A percentile compares a stretch with the other conserved stretches of the same genome.
These are phyloP conservation scores for Cutaneotrichosporon cavernicola DNA, from an alignment of 1,284 basidiomycete genomes.

Conservation along the genomic window DNA sequence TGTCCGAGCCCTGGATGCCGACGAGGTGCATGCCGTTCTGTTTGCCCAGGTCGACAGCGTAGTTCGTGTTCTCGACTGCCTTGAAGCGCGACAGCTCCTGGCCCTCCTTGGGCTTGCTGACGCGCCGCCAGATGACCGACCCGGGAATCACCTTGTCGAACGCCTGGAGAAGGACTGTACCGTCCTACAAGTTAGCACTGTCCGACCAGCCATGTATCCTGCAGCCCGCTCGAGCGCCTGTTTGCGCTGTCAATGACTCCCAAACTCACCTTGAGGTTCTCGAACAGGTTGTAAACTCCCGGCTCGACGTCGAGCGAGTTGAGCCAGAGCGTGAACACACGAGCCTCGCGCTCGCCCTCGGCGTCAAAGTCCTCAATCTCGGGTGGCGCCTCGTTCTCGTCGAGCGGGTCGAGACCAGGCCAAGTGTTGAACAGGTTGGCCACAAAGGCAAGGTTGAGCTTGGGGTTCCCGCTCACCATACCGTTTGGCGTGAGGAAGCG, in stretches of 20 bases:
- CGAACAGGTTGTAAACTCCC: conserved; percentile 92
- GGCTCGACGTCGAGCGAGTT: conserved; percentile 96
- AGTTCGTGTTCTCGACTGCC: conserved; percentile 97
- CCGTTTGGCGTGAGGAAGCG: conserved; percentile 93
- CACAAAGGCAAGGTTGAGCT: conserved; percentile 96
- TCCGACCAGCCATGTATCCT: conserved; percentile 13
- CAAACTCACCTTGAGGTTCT: conserved; percentile 68
- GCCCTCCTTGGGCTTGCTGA: conserved; percentile 85
- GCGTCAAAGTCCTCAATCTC: conserved; percentile 97
- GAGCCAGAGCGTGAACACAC: conserved; percentile 97
- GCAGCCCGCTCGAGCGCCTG: background rate
- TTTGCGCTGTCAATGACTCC: conserved; percentile 46
- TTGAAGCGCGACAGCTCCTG: conserved; percentile 91
- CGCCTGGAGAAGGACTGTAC: conserved; percentile 85
- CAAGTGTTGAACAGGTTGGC: conserved; percentile 98
- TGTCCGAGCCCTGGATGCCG: conserved; percentile 95
- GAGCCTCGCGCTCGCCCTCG: conserved; percentile 95
- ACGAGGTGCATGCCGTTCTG: conserved; percentile 93
- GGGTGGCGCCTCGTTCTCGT: conserved; percentile 72
- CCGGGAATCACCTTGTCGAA: conserved; percentile 95
- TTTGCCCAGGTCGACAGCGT: conserved; percentile 86
- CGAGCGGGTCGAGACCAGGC: conserved; percentile 87
- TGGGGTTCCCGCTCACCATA: conserved; percentile 92
- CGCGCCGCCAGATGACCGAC: conserved; percentile 87
- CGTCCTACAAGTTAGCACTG: conserved; percentile 58